Conservation (phyloP, 805 yeast genomes). For the Candida bentonensis region DNA sequence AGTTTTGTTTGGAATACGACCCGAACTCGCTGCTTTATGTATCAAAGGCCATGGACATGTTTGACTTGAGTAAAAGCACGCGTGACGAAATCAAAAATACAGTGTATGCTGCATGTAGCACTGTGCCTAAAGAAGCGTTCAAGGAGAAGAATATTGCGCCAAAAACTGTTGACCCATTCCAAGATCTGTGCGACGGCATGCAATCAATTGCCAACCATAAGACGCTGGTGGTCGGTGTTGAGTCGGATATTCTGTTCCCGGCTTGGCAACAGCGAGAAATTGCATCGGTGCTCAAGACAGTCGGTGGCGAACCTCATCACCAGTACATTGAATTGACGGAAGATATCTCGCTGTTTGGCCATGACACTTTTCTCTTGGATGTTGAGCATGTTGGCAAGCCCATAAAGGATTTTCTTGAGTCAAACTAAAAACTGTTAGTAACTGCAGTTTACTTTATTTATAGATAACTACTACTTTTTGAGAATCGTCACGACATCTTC, state of each 20-base stretch:
- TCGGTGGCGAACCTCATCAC: conserved; percentile 25
- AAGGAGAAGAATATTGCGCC: conserved; percentile 32
- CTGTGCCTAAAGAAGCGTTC: conserved; percentile 39
- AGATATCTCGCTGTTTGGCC: conserved; percentile 73
- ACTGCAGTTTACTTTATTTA: too few relatives aligned
- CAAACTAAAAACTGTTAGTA: too few relatives aligned
- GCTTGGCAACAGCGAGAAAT: conserved; percentile 90
- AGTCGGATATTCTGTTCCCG: conserved; percentile 82
- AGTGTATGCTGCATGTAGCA: conserved; percentile 16
- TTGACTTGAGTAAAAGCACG: conserved; percentile 47
- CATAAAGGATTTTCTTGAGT: conserved; percentile 46
- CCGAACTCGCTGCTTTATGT: conserved; percentile 79
- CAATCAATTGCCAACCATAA: conserved; percentile 45
- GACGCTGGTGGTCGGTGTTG: conserved; percentile 78
- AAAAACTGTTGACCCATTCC: conserved; percentile 26
- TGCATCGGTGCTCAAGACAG: conserved; percentile 34
- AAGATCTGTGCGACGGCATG: conserved; percentile 57
- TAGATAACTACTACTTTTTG: conserved; percentile 48
- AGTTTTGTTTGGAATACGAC: conserved; percentile 82
- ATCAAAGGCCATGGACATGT: conserved; percentile 89
- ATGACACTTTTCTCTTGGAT: conserved; percentile 77
- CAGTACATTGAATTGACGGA: conserved; percentile 62
- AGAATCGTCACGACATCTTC: conserved; percentile 95
- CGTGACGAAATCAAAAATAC: conserved; percentile 3
- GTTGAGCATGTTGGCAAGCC: conserved; percentile 70